Evolutionary conservation across 768 basidiomycete genomes (phyloP), one percentile per base, ranked within the genome.

Genomic region (Boletus sp.): DNA sequence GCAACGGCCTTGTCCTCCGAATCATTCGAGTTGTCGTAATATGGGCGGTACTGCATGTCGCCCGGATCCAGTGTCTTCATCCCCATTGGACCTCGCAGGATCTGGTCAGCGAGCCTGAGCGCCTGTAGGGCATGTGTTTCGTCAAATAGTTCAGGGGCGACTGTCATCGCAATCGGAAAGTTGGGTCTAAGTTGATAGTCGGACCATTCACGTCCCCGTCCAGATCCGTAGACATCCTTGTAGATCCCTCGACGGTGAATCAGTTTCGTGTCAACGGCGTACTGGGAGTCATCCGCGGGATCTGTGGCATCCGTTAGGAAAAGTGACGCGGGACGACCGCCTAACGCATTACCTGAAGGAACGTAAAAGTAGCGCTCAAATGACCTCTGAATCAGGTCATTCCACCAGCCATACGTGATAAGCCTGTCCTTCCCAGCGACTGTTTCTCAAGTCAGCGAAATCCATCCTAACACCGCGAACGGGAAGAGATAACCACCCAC

Each of bases 141-240:
- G 50, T 93, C 82, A 71, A 98, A 99, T 43, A 99, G 72, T 69
- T 98, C 97, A 9, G 96, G 96, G 2, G 97, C 97, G 42, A 98
- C 94, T 3, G 88, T 82, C 95, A 98, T 98, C 0, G 97, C 92
- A 54, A 98, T 88, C 5, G 94, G 87, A 77, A 93, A 96, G 72
- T 98, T 97, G 64, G 85, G 83, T 56, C 94, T 82, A 60, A 97
- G 81, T 71, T 98, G 97, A 70, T 98, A 99, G 72, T 99, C 95
- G 6, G 93, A 91, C 93, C 93, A 98, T 71, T 96, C 91, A 51
- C 92, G 82, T 10, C 85, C 89, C 45, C 78, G 66, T 1, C 91
- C 91, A 11, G 97, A 94, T 38, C 95, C 93, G 61, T 88, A 88
- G 7, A 98, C 93, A 68, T 99, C 97, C 78, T 99, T 99, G 79